Conservation (phyloP, 768 basidiomycete species). For the Suillus luteus region DNA sequence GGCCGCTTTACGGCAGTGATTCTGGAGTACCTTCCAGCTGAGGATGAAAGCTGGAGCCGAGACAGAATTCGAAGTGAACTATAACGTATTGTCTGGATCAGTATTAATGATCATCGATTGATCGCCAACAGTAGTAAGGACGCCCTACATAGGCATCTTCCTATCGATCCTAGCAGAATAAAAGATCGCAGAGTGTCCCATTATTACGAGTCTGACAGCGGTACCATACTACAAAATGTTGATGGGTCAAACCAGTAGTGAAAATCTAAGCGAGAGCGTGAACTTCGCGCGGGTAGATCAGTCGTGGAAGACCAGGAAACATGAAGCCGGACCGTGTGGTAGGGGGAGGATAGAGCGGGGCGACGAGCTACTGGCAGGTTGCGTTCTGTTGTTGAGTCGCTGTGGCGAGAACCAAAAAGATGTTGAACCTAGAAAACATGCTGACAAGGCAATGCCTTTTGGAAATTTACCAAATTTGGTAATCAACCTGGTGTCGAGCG, state of each 20-base stretch:
- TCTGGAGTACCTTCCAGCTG: not conserved
- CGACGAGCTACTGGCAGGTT: not conserved
- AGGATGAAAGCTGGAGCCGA: not conserved
- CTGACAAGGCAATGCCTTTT: not conserved
- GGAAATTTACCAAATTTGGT: slow-evolving; percentile 10
- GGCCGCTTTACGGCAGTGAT: not conserved
- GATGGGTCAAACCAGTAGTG: not conserved
- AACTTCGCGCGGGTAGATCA: not conserved
- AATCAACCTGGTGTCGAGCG: not conserved
- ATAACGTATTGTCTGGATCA: slow-evolving; percentile 2
- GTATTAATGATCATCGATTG: slow-evolving; percentile 4
- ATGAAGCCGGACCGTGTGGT: too few species aligned
- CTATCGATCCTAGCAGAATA: not conserved
- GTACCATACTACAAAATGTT: not conserved
- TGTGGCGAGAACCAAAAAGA: slow-evolving; percentile 5
- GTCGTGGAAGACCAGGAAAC: not conserved
- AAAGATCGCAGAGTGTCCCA: not conserved
- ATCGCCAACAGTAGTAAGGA: not conserved
- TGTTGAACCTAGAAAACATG: not conserved
- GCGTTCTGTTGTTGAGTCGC: slow-evolving; percentile 1
- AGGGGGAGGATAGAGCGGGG: not conserved
- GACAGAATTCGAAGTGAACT: slow-evolving; percentile 4
- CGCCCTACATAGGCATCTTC: not conserved
- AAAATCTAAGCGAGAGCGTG: not conserved
- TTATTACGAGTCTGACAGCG: not conserved